Percentiles rank a stretch among this genome's conserved stretches.
phyloP scores from a whole-genome alignment of 108 stramenopile species.

The Stephanodiscus minutulus region DNA sequence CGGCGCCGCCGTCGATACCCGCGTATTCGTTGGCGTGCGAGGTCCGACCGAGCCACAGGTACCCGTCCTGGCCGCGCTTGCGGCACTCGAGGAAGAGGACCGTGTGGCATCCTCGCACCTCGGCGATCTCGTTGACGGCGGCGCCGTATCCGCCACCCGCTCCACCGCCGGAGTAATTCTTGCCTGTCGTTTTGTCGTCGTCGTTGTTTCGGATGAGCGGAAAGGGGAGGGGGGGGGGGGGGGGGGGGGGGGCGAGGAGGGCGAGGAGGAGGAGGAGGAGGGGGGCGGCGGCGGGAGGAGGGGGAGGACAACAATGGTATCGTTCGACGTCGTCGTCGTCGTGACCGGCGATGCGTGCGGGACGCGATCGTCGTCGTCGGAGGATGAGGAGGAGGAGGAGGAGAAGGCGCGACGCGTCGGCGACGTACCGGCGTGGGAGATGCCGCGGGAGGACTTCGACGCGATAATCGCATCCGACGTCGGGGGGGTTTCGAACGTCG shows the following conservation, averaged over 20 bases:
- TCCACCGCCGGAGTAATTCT: slow-evolving; percentile 18
- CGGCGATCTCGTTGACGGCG: slow-evolving; percentile 95
- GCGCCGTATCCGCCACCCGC: slow-evolving; percentile 61
- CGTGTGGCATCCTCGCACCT: slow-evolving; percentile 93
- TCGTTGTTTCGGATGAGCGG: no score
- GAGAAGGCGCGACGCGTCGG: no score
- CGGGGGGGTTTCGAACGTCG: slow-evolving; percentile 14
- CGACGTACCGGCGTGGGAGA: slow-evolving; percentile 10
- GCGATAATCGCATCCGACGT: slow-evolving; percentile 9
- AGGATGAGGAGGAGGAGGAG: no score
- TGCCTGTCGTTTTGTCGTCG: no score
- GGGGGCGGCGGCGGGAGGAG: no score
- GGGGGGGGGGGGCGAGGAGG: no score
- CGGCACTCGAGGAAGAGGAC: slow-evolving; percentile 95
- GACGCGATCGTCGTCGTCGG: background rate
- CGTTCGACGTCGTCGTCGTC: no score
- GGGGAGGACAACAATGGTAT: no score
- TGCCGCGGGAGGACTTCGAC: slow-evolving; percentile 16
- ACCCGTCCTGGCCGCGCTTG: slow-evolving; percentile 93
- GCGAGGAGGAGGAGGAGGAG: no score
- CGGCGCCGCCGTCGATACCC: background rate
- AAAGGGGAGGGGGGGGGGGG: no score
- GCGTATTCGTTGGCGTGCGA: slow-evolving; percentile 39
- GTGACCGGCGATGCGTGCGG: background rate
- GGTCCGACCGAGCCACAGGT: slow-evolving; percentile 91